phyloP scores from a whole-genome alignment of 257 asterid genomes.

The Capsicum chinense region DNA sequence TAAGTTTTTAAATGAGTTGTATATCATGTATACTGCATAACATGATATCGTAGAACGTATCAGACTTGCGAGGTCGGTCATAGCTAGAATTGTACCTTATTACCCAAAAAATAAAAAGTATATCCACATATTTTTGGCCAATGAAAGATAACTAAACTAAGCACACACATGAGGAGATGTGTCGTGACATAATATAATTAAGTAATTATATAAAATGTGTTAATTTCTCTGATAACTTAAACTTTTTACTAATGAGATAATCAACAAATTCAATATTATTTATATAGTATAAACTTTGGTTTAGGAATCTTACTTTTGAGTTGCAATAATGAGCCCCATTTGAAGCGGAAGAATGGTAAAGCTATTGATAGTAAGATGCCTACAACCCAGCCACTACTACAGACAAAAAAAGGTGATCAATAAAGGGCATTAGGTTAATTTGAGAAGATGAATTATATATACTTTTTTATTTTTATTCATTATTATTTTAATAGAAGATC shows the following conservation, averaged over 20 bases:
- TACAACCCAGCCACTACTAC: conserved; percentile 69
- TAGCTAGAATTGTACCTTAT: neutral
- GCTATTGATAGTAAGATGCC: conserved; percentile 58
- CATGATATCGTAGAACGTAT: too few relatives aligned
- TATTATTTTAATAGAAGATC: neutral
- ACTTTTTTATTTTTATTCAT: neutral
- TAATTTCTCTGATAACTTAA: neutral
- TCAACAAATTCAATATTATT: neutral
- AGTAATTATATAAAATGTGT: neutral
- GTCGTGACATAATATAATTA: neutral
- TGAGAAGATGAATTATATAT: neutral
- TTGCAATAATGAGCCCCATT: conserved; percentile 70
- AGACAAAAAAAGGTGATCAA: neutral
- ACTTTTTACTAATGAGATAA: neutral
- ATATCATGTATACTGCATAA: neutral
- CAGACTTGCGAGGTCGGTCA: neutral
- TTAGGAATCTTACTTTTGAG: conserved; percentile 54
- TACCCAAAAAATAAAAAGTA: too few relatives aligned
- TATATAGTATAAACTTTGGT: neutral
- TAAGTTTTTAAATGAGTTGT: neutral
- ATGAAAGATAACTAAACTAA: neutral
- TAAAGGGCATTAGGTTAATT: neutral
- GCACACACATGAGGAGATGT: neutral
- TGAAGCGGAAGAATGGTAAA: conserved; percentile 63
- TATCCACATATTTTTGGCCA: neutral